phyloP scores from a whole-genome alignment of 805 yeast genomes.

The Starmerella scarabaei region DNA sequence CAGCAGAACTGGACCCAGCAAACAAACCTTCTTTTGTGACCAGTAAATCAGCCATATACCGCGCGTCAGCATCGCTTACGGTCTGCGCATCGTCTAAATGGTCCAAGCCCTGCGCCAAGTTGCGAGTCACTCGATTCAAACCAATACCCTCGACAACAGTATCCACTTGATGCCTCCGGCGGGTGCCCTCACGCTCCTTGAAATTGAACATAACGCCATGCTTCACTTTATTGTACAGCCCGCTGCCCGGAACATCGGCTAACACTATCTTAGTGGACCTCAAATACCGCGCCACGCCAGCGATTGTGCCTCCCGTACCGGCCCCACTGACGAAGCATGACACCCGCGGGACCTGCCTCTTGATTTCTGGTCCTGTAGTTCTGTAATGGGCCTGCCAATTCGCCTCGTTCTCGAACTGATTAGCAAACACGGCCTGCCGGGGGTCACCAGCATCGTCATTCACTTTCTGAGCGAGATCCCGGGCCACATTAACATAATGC shows the following conservation, averaged over 20 bases:
- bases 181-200: conserved; percentile 81
- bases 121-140: conserved; percentile 69
- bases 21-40: conserved; percentile 79
- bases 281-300: conserved; percentile 76
- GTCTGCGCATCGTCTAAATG: conserved; percentile 63
- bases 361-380: conserved; percentile 91
- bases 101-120: conserved; percentile 57
- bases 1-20: conserved; percentile 86
- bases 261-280: conserved; percentile 46
- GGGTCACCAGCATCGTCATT: conserved; percentile 28
- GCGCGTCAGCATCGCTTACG: conserved; percentile 68
- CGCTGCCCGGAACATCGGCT: conserved; percentile 96
- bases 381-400: conserved; percentile 77
- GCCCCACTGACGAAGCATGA: conserved; percentile 82
- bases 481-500: conserved; percentile 85
- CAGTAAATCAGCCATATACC: conserved; percentile 74
- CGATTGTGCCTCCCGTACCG: conserved; percentile 94
- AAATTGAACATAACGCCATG: conserved; percentile 87
- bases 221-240: conserved; percentile 71
- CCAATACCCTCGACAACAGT: conserved; percentile 93
- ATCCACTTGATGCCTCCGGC: conserved; percentile 93
- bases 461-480: conserved; percentile 45
- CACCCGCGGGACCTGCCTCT: conserved; percentile 47
- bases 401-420: conserved; percentile 86
- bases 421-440: conserved; percentile 66